Evolutionary conservation across 371 early-diverging fungal genomes (phyloP).

Genomic region (Apophysomyces elegans): DNA sequence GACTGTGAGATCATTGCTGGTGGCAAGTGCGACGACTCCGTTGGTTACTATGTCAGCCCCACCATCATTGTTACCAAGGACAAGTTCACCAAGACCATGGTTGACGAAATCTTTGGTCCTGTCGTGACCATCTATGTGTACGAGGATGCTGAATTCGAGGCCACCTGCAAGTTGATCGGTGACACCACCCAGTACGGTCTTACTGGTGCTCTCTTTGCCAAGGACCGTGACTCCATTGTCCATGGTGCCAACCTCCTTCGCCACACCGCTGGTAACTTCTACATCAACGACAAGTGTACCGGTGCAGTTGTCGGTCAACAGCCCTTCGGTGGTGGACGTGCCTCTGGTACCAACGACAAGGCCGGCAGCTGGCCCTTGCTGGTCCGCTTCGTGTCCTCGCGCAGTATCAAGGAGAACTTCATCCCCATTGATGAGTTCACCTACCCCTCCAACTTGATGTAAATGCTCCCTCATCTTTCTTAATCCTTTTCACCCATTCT

Average conservation of each 20-base stretch:
- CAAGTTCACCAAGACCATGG: constrained; percentile 86
- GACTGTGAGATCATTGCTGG: constrained; percentile 83
- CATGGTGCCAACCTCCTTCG: constrained; percentile 79
- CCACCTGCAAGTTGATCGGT: constrained; percentile 77
- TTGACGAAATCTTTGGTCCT: constrained; percentile 97
- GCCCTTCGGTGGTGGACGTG: constrained; percentile 96
- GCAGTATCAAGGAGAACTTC: constrained; percentile 97
- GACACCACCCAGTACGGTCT: constrained; percentile 87
- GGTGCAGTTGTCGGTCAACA: constrained; percentile 99
- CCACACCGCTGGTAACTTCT: constrained; percentile 96
- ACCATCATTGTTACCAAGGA: constrained; percentile 91
- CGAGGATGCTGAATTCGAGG: constrained; percentile 79
- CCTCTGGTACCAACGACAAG: constrained; percentile 98
- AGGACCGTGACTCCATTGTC: constrained; percentile 82
- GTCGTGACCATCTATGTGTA: constrained; percentile 95
- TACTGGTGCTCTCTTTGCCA: constrained; percentile 90
- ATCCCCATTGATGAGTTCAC: constrained; percentile 74
- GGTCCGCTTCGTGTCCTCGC: constrained; percentile 89
- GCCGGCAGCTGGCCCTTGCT: constrained; percentile 77
- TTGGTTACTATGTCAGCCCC: constrained; percentile 93
- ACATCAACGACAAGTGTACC: constrained; percentile 98
- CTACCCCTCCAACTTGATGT: constrained; percentile 88
- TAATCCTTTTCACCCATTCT: background rate
- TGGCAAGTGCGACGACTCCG: constrained; percentile 80
- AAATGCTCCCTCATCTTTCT: constrained; percentile 15